Evolutionary conservation across 352 stramenopile species (phyloP).

Genomic region (Globisporangium recalcitrans): DNA sequence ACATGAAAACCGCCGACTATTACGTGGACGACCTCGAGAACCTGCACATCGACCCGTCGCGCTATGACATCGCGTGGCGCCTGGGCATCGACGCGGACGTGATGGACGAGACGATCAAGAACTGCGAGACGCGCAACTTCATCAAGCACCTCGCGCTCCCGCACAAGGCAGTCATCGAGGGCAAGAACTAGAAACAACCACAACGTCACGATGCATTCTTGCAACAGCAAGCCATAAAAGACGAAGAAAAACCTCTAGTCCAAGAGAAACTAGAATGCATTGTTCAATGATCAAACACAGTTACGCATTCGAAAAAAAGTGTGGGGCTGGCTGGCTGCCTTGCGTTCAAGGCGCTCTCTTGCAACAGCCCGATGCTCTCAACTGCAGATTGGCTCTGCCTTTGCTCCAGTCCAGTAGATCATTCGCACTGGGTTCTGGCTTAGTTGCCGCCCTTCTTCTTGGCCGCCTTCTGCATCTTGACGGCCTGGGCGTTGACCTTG

Average conservation of each 20-base stretch:
- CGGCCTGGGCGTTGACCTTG: constrained; percentile 88
- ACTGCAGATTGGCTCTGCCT: not conserved
- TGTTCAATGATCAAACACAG: not conserved
- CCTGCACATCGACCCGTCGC: constrained; percentile 59
- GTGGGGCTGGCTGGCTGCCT: not conserved
- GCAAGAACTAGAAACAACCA: constrained; percentile 9
- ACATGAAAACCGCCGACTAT: constrained; percentile 62
- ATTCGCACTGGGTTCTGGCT: not conserved
- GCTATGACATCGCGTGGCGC: constrained; percentile 76
- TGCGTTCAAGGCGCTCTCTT: not conserved
- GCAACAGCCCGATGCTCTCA: not conserved
- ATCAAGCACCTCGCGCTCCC: constrained; percentile 80
- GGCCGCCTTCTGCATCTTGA: constrained; percentile 93
- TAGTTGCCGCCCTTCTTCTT: constrained; percentile 89
- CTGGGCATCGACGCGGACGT: constrained; percentile 74
- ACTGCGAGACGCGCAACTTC: constrained; percentile 82
- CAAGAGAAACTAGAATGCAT: constrained; percentile 13
- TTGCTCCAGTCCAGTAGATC: not conserved
- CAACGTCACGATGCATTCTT: too few relatives aligned
- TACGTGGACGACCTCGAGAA: constrained; percentile 76
- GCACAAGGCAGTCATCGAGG: constrained; percentile 47
- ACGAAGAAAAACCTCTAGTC: not conserved
- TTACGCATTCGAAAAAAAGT: not conserved
- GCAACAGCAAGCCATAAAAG: not conserved
- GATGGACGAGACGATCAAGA: constrained; percentile 70